A percentile compares a stretch with the other conserved stretches of the same genome.
Evolutionary conservation across 495 filamentous ascomycete genomes (phyloP).

Genomic region (Trichoderma asperelloides): DNA sequence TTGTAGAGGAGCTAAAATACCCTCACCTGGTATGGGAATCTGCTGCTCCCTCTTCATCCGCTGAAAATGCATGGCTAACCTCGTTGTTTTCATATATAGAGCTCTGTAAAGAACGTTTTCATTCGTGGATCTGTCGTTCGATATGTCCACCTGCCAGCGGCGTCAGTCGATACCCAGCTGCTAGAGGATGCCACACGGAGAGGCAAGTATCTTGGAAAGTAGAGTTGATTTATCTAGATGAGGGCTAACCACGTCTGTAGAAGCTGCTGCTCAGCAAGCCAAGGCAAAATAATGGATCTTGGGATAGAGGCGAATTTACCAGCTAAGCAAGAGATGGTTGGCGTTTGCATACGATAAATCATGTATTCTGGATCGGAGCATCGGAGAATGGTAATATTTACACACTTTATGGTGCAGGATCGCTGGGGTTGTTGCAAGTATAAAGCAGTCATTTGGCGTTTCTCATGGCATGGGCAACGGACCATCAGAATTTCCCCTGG

Average conservation of each 20-base stretch:
- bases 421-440: constrained; percentile 1
- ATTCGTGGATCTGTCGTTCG: constrained; percentile 93
- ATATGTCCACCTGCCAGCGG: constrained; percentile 87
- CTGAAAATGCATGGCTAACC: neutral
- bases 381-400: neutral
- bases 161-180: constrained; percentile 78
- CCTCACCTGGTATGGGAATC: constrained; percentile 65
- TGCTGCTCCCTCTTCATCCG: neutral
- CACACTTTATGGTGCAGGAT: neutral
- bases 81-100: constrained; percentile 24
- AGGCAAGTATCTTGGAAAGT: constrained; percentile 50
- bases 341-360: neutral
- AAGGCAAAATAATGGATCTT: constrained; percentile 30
- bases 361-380: neutral
- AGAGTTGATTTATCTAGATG: neutral
- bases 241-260: constrained; percentile 20
- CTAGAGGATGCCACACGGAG: constrained; percentile 93
- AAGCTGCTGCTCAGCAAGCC: constrained; percentile 33
- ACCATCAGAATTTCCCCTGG: neutral
- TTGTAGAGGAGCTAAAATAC: constrained; percentile 84
- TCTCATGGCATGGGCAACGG: constrained; percentile 5
- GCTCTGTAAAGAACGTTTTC: constrained; percentile 96
- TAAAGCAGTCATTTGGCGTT: constrained; percentile 7
- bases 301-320: neutral
- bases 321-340: constrained; percentile 6